phyloP scores from a whole-genome alignment of 75 land plant species.

The Selaginella moellendorffii region DNA sequence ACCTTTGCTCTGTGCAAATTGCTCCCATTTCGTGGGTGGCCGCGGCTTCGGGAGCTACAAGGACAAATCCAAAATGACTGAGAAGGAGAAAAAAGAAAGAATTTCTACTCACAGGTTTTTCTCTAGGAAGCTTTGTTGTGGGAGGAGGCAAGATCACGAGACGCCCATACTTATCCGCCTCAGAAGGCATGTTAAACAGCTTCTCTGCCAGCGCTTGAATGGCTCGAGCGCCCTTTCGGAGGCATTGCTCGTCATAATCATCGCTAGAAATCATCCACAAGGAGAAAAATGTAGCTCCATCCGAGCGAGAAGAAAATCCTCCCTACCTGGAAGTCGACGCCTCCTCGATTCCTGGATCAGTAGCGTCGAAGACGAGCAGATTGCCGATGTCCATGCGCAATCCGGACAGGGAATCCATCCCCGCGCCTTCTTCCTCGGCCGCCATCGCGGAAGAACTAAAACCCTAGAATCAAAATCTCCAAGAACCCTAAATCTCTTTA shows the following conservation, averaged over 20 bases:
- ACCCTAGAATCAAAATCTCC: neutral
- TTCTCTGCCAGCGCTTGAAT: slow-evolving; percentile 57
- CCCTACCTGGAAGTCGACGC: slow-evolving; percentile 38
- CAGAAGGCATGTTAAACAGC: slow-evolving; percentile 71
- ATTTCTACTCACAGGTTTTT: slow-evolving; percentile 56
- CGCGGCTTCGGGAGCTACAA: slow-evolving; percentile 71
- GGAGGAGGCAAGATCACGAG: slow-evolving; percentile 61
- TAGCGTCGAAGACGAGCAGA: slow-evolving; percentile 52
- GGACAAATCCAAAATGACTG: neutral
- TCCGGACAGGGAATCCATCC: neutral
- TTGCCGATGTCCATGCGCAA: slow-evolving; percentile 46
- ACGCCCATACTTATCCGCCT: slow-evolving; percentile 59
- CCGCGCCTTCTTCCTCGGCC: neutral
- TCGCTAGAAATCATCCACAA: neutral
- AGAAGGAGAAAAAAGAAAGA: too few species aligned
- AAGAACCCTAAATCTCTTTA: neutral
- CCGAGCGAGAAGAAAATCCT: too few species aligned
- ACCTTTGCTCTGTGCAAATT: slow-evolving; percentile 83
- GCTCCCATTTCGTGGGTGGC: slow-evolving; percentile 92
- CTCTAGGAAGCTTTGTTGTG: slow-evolving; percentile 53
- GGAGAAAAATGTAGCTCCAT: neutral
- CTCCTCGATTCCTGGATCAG: slow-evolving; percentile 30
- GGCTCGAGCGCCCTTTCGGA: slow-evolving; percentile 42
- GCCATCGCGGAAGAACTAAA: neutral
- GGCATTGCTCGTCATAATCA: slow-evolving; percentile 30